These are phyloP conservation scores for Cudoniella acicularis DNA, from an alignment of 495 filamentous ascomycete genomes.

Conservation along the genomic window DNA sequence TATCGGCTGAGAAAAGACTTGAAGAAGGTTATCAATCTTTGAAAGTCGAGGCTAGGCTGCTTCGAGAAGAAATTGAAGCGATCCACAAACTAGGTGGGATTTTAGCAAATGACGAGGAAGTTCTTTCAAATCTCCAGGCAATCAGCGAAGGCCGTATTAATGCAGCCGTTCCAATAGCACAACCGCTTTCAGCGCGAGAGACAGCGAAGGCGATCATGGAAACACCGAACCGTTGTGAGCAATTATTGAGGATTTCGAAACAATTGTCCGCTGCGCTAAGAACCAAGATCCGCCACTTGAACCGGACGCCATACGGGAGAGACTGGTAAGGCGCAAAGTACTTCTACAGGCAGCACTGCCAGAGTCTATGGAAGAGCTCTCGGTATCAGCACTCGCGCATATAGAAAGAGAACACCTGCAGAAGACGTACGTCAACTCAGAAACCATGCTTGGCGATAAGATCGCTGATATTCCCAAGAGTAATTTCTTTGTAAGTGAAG, in stretches of 20 bases:
- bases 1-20: neutral
- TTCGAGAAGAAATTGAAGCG: neutral
- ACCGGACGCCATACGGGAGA: neutral
- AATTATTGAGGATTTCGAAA: slow-evolving; percentile 2
- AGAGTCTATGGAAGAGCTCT: neutral
- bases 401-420: slow-evolving; percentile 25
- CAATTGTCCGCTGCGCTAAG: neutral
- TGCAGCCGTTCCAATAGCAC: neutral
- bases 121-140: neutral
- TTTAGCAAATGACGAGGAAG: neutral
- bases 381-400: slow-evolving; percentile 23
- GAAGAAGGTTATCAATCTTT: neutral
- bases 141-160: neutral
- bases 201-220: neutral
- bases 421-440: slow-evolving; percentile 28
- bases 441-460: slow-evolving; percentile 29
- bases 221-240: neutral
- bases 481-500: slow-evolving; percentile 28
- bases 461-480: slow-evolving; percentile 25
- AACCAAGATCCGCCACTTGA: neutral
- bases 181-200: neutral
- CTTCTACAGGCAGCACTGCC: slow-evolving; percentile 2
- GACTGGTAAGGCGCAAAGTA: neutral
- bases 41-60: neutral
- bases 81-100: neutral